phyloP scores from a whole-genome alignment of 2,329 filamentous ascomycete species.

The Sodiomyces alkalinus region DNA sequence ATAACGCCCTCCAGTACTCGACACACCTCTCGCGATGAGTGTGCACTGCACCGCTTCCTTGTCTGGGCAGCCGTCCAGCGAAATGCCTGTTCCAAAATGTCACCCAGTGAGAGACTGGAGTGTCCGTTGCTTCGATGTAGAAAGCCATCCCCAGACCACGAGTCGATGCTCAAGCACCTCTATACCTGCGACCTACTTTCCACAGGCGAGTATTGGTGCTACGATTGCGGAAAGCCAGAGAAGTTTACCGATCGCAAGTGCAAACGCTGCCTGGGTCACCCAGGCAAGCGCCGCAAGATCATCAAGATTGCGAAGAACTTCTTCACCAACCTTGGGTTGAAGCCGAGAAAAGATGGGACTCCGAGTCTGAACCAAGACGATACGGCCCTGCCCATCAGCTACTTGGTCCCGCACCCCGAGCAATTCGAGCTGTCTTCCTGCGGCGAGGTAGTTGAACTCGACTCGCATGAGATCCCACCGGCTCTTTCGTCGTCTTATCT shows the following conservation, averaged over 20 bases:
- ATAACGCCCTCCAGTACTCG: constrained; percentile 20
- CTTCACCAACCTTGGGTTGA: constrained; percentile 36
- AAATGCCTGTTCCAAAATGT: constrained; percentile 32
- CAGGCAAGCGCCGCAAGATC: constrained; percentile 35
- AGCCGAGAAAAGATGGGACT: constrained; percentile 21
- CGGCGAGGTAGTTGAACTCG: constrained; percentile 36
- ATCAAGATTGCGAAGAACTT: constrained; percentile 37
- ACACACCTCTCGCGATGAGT: constrained; percentile 30
- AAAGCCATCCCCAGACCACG: constrained; percentile 33
- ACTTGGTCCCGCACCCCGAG: constrained; percentile 18
- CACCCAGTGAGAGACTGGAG: constrained; percentile 28
- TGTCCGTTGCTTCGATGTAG: constrained; percentile 38
- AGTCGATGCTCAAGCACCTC: constrained; percentile 38
- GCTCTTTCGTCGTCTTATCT: background rate
- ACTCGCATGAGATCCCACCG: constrained; percentile 25
- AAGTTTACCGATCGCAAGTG: constrained; percentile 36
- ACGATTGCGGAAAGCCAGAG: constrained; percentile 36
- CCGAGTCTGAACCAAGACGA: constrained; percentile 17
- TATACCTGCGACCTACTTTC: constrained; percentile 30
- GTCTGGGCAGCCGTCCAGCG: constrained; percentile 41
- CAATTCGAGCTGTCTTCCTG: constrained; percentile 31
- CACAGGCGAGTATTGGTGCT: constrained; percentile 40
- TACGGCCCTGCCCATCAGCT: constrained; percentile 26
- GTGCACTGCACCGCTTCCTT: constrained; percentile 37
- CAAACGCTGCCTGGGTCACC: constrained; percentile 31